These are phyloP conservation scores for Rhizopogon salebrosus DNA, from an alignment of 768 basidiomycete species.

Conservation along the genomic window DNA sequence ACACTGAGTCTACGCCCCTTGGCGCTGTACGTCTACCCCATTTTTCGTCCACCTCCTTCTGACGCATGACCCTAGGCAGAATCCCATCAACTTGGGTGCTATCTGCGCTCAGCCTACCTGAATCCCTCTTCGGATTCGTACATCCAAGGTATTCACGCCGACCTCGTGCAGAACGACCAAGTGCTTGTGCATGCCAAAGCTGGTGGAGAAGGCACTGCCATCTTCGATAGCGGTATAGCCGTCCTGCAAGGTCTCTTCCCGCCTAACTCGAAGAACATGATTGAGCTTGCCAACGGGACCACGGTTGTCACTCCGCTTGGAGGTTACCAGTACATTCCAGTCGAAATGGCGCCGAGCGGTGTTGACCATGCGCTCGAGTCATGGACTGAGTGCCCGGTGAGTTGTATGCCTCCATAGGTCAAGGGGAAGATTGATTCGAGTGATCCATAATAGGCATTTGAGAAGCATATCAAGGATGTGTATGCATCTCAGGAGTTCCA, in stretches of 20 bases:
- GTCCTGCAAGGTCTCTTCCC: constrained; percentile 82
- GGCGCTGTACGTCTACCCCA: constrained; percentile 49
- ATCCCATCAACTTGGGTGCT: constrained; percentile 58
- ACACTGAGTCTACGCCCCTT: constrained; percentile 70
- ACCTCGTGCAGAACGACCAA: constrained; percentile 61
- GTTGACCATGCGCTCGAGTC: constrained; percentile 78
- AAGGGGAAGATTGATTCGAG: constrained; percentile 13
- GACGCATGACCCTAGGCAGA: constrained; percentile 41
- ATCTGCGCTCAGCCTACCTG: constrained; percentile 63
- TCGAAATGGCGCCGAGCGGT: constrained; percentile 40
- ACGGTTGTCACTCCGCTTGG: constrained; percentile 69
- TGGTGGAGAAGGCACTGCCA: constrained; percentile 73
- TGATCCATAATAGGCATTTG: constrained; percentile 48
- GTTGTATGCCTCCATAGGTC: constrained; percentile 9
- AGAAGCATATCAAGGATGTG: constrained; percentile 59
- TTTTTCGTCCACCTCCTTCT: neutral
- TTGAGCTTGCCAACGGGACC: constrained; percentile 73
- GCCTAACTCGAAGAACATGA: constrained; percentile 62
- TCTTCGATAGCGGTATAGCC: constrained; percentile 81
- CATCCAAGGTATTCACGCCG: constrained; percentile 62
- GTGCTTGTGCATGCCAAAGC: constrained; percentile 77
- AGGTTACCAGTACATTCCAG: constrained; percentile 85
- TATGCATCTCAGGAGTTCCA: constrained; percentile 64
- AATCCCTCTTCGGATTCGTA: constrained; percentile 59
- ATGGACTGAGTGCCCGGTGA: constrained; percentile 61